Percentiles rank a stretch among this genome's conserved stretches.
These are phyloP conservation scores for Leucocoprinus leucothites DNA, from an alignment of 768 basidiomycete species.

Conservation along the genomic window DNA sequence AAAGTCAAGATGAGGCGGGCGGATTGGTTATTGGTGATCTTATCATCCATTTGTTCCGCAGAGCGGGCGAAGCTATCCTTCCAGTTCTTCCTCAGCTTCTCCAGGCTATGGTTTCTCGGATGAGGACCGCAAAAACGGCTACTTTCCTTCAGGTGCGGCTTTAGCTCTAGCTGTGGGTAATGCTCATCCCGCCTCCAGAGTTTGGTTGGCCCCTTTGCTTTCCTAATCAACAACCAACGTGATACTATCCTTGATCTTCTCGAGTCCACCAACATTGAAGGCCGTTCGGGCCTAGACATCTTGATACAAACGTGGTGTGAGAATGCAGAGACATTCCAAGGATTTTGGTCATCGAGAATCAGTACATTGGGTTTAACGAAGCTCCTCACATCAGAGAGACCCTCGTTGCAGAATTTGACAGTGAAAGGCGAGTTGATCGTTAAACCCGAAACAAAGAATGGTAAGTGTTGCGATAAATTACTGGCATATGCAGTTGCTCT, in stretches of 20 bases:
- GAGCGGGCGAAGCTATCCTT: conserved; percentile 74
- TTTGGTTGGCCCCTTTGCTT: conserved; percentile 89
- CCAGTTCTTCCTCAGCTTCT: conserved; percentile 87
- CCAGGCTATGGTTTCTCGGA: conserved; percentile 76
- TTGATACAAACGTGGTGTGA: conserved; percentile 95
- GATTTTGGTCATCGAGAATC: conserved; percentile 88
- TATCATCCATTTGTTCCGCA: conserved; percentile 87
- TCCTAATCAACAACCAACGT: conserved; percentile 84
- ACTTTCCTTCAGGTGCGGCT: conserved; percentile 79
- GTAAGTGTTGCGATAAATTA: conserved; percentile 42
- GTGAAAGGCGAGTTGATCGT: conserved; percentile 95
- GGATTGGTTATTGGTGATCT: conserved; percentile 93
- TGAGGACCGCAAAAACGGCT: conserved; percentile 84
- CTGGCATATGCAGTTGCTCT: conserved; percentile 22
- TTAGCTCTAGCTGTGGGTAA: not conserved
- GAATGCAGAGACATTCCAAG: conserved; percentile 91
- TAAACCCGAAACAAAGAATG: conserved; percentile 73
- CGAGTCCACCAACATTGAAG: conserved; percentile 60
- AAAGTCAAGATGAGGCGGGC: conserved; percentile 83
- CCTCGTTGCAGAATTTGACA: conserved; percentile 58
- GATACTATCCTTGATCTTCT: conserved; percentile 77
- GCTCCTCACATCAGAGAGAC: conserved; percentile 64
- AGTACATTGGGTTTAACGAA: conserved; percentile 80
- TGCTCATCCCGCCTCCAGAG: conserved; percentile 45
- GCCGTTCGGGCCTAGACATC: conserved; percentile 73